Base-by-base conservation (phyloP, 805 yeast species). In the Komagataella pseudopastoris region DNA sequence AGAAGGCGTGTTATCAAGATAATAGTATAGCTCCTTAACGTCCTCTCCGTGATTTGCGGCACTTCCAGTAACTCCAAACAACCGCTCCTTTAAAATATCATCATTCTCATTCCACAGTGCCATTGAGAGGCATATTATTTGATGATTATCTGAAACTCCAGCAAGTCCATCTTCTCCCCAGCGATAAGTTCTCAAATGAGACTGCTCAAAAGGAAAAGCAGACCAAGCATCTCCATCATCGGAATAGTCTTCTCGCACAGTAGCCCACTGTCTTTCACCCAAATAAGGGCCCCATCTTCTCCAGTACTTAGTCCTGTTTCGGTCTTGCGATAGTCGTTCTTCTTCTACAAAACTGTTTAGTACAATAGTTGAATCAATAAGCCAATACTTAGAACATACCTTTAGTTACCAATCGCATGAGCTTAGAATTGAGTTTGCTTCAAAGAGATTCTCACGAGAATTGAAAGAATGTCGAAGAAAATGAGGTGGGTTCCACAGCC, bases 81-180 rank as follows among this genome's bases (percentile, higher is more conserved):
- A 72, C 56, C 88, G 82, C 63, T 89, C 97, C 66, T 89, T 89
- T 64, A 89, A 73, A 58, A 88, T 77, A 46, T 78, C 81, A 67
- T 89, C 97, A 58, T 87, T 72, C 57, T 86, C 96, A 69, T 89
- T 89, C 97, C 97, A 89, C 54, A 90, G 71, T 2, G 90, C 96
- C 71, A 89, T 72, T n/a, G 85, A 76, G 58, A 87, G 65, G 63
- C 91, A 83, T 36, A 87, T 70, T 57, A 78, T 66, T 62, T 87
- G 96, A 61, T 85, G 88, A 55, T 85, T 79, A 63, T 89, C 97
- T 55, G 86, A 78, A 18, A 87, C 83, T 49, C 97, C 97, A 8
- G 91, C 95, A 58, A 89, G 70, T 2, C 97, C 97, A 63, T 89
- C 96, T 65, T 90, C 97, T 46, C 96, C 96, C 97, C 97, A 89